A percentile compares a stretch with the other conserved stretches of the same genome.
phyloP scores from a whole-genome alignment of 139 green algal genomes.

The Marvania coccoides region DNA sequence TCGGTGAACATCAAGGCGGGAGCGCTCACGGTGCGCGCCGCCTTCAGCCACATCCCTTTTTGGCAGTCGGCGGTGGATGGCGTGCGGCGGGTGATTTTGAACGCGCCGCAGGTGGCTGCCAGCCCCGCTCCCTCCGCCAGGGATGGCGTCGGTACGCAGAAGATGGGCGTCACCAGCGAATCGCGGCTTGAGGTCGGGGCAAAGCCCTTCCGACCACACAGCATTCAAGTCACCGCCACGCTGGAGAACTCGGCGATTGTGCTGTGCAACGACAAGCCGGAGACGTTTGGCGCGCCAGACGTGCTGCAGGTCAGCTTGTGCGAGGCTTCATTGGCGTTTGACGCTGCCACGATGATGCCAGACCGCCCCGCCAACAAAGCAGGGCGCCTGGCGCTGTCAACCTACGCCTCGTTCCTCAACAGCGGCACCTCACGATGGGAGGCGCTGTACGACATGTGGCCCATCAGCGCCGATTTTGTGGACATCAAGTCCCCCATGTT shows the following conservation, averaged over 20 bases:
- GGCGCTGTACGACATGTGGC: constrained; percentile 60
- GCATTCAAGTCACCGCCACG: constrained; percentile 12
- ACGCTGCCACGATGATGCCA: constrained; percentile 19
- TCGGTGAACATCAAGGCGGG: constrained; percentile 37
- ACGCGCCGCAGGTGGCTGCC: background rate
- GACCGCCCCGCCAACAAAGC: constrained; percentile 38
- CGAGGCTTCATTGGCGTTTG: constrained; percentile 11
- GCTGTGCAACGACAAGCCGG: constrained; percentile 79
- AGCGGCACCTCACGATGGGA: constrained; percentile 68
- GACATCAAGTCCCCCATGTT: constrained; percentile 43
- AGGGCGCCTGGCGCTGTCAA: constrained; percentile 24
- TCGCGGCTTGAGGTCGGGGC: too few relatives aligned
- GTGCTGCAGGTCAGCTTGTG: constrained; percentile 50
- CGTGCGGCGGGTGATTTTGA: constrained; percentile 15
- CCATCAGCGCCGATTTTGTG: constrained; percentile 37
- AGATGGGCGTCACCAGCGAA: background rate
- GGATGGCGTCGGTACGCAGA: background rate
- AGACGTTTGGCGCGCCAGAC: constrained; percentile 75
- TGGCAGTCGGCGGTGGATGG: constrained; percentile 35
- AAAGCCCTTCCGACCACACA: constrained; percentile 30
- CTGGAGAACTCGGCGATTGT: constrained; percentile 37
- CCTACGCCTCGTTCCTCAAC: constrained; percentile 61
- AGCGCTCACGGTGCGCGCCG: constrained; percentile 32
- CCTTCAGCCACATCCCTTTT: constrained; percentile 64
- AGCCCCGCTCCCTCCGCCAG: background rate